Conservation (phyloP, 2,329 filamentous ascomycete species). For the Alternaria incomplexa region DNA sequence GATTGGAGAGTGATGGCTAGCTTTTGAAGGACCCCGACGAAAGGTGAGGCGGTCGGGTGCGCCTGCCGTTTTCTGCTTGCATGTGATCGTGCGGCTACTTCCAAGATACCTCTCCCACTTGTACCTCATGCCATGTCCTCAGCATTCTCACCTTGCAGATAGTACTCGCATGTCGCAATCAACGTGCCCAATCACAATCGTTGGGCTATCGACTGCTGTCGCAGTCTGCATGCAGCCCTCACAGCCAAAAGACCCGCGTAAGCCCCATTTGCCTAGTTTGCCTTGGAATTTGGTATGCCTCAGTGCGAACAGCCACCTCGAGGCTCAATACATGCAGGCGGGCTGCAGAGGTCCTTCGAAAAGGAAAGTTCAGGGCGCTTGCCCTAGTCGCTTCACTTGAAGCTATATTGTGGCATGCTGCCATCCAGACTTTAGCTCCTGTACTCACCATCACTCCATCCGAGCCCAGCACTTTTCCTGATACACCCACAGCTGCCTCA, state of each 20-base stretch:
- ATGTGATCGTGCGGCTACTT: conserved; percentile 1
- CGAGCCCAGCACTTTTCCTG: not conserved
- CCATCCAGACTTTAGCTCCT: not conserved
- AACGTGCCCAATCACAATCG: not conserved
- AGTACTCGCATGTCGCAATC: not conserved
- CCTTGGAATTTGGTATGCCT: conserved; percentile 14
- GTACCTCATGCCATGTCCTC: not conserved
- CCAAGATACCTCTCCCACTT: not conserved
- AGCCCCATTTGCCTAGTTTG: conserved; percentile 30
- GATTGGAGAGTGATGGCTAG: not conserved
- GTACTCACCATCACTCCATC: not conserved
- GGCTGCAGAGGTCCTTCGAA: conserved; percentile 12
- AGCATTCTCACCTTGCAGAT: not conserved
- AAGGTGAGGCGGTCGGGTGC: conserved; percentile 14
- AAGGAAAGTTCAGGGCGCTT: not conserved
- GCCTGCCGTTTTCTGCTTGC: conserved; percentile 1
- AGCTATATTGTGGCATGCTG: conserved; percentile 11
- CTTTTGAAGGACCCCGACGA: not conserved
- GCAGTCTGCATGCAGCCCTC: not conserved
- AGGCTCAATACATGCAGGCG: conserved; percentile 13
- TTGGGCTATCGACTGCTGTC: not conserved
- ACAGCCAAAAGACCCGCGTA: conserved; percentile 1
- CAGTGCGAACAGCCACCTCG: conserved; percentile 8
- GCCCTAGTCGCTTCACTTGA: not conserved
- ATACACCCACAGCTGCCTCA: not conserved